These are phyloP conservation scores for Trichoderma citrinoviride DNA, from an alignment of 2,329 filamentous ascomycete species.

Conservation along the genomic window DNA sequence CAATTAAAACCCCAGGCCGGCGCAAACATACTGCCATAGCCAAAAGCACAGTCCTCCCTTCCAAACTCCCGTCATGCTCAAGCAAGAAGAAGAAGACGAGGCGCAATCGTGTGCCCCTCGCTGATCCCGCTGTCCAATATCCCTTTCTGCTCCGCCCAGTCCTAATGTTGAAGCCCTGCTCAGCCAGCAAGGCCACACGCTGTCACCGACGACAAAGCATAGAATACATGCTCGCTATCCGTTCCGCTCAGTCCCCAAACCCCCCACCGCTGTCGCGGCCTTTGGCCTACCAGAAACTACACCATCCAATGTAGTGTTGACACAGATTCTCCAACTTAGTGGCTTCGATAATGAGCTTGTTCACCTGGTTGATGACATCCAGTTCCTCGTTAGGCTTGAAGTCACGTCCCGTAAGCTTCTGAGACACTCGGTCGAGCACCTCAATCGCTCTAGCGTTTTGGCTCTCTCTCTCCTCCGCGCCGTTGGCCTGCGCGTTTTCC, in stretches of 20 bases:
- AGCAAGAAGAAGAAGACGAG: neutral
- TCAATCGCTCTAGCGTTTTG: conserved; percentile 93
- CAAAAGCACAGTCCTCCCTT: conserved; percentile 16
- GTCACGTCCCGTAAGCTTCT: conserved; percentile 92
- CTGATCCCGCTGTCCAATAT: conserved; percentile 1
- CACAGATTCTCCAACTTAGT: conserved; percentile 97
- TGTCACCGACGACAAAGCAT: neutral
- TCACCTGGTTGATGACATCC: conserved; percentile 82
- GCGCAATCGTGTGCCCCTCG: neutral
- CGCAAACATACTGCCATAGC: conserved; percentile 20
- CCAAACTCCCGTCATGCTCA: conserved; percentile 16
- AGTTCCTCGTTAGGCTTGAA: conserved; percentile 86
- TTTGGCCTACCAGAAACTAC: conserved; percentile 80
- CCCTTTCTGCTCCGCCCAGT: neutral
- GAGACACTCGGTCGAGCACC: conserved; percentile 85
- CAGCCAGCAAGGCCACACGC: neutral
- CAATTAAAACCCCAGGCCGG: conserved; percentile 17
- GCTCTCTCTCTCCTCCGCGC: conserved; percentile 61
- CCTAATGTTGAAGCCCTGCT: neutral
- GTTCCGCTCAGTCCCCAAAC: neutral
- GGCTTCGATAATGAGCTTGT: conserved; percentile 90
- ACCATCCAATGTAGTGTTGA: conserved; percentile 99
- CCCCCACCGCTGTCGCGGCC: neutral
- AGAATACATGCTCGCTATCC: neutral
- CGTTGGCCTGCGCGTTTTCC: conserved; percentile 39